phyloP scores from a whole-genome alignment of 495 filamentous ascomycete species.

The Aspergillus taichungensis region DNA sequence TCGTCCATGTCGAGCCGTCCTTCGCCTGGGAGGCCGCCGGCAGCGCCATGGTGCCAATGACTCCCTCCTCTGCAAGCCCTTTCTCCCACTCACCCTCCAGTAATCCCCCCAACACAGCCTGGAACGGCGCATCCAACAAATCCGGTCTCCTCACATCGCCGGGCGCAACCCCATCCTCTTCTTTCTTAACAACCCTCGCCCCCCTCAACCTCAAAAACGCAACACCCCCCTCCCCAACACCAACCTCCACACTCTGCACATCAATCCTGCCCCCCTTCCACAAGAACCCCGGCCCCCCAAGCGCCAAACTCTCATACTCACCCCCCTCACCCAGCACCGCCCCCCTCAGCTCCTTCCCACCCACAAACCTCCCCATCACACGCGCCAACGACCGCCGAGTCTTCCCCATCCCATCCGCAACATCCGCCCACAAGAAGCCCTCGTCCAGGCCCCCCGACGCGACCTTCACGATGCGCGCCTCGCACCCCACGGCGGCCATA shows the following conservation, averaged over 20 bases:
- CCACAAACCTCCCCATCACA: constrained; percentile 59
- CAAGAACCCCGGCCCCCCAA: constrained; percentile 64
- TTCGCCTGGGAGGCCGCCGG: constrained; percentile 11
- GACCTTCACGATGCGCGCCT: constrained; percentile 87
- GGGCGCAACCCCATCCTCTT: constrained; percentile 27
- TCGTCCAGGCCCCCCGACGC: constrained; percentile 84
- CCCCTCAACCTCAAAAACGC: constrained; percentile 51
- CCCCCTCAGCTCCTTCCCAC: constrained; percentile 43
- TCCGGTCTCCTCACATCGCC: constrained; percentile 30
- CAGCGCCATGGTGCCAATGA: constrained; percentile 7
- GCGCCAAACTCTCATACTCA: constrained; percentile 89
- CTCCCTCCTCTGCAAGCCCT: background rate
- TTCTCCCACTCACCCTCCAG: background rate
- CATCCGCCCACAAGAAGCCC: constrained; percentile 73
- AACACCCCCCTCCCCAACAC: constrained; percentile 61
- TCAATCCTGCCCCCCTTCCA: constrained; percentile 60
- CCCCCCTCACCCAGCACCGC: constrained; percentile 86
- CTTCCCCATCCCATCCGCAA: constrained; percentile 39
- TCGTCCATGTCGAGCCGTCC: constrained; percentile 22
- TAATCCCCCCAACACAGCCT: constrained; percentile 19
- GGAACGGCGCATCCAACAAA: constrained; percentile 39
- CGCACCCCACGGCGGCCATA: constrained; percentile 67
- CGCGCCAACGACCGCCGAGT: constrained; percentile 47
- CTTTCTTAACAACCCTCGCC: constrained; percentile 50
- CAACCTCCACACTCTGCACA: constrained; percentile 47